Evolutionary conservation across 163 green algal species (phyloP).

Genomic region (Prototheca wickerhamii): DNA sequence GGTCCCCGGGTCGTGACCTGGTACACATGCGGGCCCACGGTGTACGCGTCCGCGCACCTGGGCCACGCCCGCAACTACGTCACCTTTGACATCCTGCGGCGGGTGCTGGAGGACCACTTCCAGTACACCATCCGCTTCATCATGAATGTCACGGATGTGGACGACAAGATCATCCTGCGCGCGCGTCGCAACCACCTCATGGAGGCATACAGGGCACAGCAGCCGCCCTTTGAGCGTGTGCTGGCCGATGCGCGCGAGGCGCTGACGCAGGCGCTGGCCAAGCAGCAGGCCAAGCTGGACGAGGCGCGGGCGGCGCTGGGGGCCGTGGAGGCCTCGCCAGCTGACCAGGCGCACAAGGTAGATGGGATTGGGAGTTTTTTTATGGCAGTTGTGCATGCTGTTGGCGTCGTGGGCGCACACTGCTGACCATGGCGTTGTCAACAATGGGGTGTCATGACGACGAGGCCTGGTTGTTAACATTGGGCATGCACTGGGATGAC

Average conservation of each 20-base stretch:
- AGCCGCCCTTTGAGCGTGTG: background rate
- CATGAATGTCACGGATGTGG: slow-evolving; percentile 99
- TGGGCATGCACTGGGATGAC: no score
- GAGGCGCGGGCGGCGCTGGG: slow-evolving; percentile 23
- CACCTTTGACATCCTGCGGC: slow-evolving; percentile 90
- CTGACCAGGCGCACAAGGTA: background rate
- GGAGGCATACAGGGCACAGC: slow-evolving; percentile 43
- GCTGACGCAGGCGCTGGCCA: slow-evolving; percentile 31
- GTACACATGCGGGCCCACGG: slow-evolving; percentile 95
- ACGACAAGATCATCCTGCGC: slow-evolving; percentile 98
- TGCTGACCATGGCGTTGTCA: no score
- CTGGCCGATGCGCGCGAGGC: slow-evolving; percentile 5
- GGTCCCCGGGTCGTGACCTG: slow-evolving; percentile 69
- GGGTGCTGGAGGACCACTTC: slow-evolving; percentile 91
- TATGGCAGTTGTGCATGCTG: no score
- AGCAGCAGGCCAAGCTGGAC: slow-evolving; percentile 46
- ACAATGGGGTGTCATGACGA: no score
- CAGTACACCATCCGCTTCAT: slow-evolving; percentile 79
- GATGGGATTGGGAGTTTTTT: no score
- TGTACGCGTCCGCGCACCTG: slow-evolving; percentile 89
- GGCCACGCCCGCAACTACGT: slow-evolving; percentile 95
- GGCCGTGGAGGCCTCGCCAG: background rate
- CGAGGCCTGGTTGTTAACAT: no score
- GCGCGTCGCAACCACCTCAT: slow-evolving; percentile 82
- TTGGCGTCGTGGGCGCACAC: no score